Evolutionary conservation across 1,284 basidiomycete genomes (phyloP), one percentile per base, ranked within the genome.

Genomic region (Puccinia coronata): DNA sequence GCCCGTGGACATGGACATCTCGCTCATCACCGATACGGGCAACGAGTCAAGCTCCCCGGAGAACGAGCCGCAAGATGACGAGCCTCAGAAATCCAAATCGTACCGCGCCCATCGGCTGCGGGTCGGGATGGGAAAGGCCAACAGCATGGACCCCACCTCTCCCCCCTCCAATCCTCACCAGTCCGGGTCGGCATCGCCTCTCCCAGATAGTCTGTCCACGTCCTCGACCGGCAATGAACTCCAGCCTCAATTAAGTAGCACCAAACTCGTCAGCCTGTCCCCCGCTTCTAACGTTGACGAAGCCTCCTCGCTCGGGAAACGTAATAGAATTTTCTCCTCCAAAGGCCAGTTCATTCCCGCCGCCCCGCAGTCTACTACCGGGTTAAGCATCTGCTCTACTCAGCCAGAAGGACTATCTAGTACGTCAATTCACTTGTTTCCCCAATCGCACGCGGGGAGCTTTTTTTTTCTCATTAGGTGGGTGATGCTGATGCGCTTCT

Each of bases 301-400:
- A 39, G 18, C 34, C 23, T 36, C 59, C 34, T 39, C 75, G 61
- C 6, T 49, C n/a, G 65, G 65, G 25, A 65, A 77, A 36, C 47
- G 78, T 14, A 81, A 74, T 67, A 39, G 79, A 3, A 81, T 81
- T 12, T 61, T 72, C 43, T 63, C 79, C 49, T 72, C 79, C 41
- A 81, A 81, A 16, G 79, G 79, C 3, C 79, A 81, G 25, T 81
- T 81, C 47, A 74, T 81, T 36, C 79, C 79, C 14, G 57, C 79
- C 31, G 79, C 79, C 8, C 79, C 79, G 18, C 79, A 73, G 51
- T 73, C 79, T 49, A 81, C 79, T 5, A 81, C 71, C 20, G 59
- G 79, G 2, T 61, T 81, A 39, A 81, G 71, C 25, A 51, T 74
- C 18, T 41, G 43, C 20, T 80, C 78, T 41, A 20, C 65, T 51